These are phyloP conservation scores for Phanerochaete sordida DNA, from an alignment of 768 basidiomycete genomes.

Conservation along the genomic window DNA sequence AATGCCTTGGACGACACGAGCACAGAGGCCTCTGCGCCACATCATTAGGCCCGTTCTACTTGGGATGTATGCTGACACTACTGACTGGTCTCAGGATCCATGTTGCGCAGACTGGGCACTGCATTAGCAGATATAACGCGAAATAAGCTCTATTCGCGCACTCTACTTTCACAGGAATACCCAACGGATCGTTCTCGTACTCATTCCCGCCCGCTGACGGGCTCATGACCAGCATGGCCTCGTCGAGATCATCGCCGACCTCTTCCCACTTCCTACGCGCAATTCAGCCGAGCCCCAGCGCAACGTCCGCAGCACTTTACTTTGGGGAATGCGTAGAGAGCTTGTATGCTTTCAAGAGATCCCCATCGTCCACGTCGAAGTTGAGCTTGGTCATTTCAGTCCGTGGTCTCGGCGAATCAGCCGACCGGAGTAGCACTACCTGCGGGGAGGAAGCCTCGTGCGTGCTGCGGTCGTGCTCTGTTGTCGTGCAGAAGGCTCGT, in stretches of 20 bases:
- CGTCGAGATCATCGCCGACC: constrained; percentile 79
- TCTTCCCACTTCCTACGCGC: constrained; percentile 82
- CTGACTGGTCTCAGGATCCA: constrained; percentile 80
- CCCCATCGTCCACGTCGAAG: constrained; percentile 74
- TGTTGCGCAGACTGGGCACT: constrained; percentile 48
- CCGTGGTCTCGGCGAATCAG: background rate
- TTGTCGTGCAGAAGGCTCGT: background rate
- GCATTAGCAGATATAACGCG: constrained; percentile 9
- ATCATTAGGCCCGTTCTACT: background rate
- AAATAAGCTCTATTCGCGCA: constrained; percentile 31
- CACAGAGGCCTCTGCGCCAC: constrained; percentile 65
- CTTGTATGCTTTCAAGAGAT: constrained; percentile 84
- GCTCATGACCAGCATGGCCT: constrained; percentile 59
- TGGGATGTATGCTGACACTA: constrained; percentile 16
- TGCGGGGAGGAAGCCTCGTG: no score
- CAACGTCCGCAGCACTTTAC: constrained; percentile 35
- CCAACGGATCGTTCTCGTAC: constrained; percentile 72
- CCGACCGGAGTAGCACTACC: background rate
- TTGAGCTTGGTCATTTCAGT: constrained; percentile 51
- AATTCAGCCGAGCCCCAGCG: background rate
- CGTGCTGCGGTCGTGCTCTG: background rate
- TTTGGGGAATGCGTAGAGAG: constrained; percentile 74
- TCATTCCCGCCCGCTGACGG: constrained; percentile 41
- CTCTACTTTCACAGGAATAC: constrained; percentile 65
- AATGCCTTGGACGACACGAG: constrained; percentile 91